Evolutionary conservation across 371 early-diverging fungal species (phyloP).

Genomic region (Actinomucor elegans): DNA sequence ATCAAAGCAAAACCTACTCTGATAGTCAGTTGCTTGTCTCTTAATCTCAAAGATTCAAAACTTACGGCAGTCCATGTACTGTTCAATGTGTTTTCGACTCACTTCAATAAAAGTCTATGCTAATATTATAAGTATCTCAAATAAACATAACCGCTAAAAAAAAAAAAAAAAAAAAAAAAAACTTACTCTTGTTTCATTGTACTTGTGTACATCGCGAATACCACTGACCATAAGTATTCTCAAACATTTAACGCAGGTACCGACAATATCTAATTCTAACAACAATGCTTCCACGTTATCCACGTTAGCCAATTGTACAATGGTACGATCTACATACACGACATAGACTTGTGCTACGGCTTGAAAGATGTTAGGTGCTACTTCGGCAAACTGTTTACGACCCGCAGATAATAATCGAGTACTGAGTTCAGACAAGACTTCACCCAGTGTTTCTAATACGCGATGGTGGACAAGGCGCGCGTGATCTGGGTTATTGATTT

Average conservation of each 20-base stretch:
- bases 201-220: slow-evolving; percentile 65
- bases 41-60: neutral
- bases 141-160: neutral
- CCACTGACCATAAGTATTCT: slow-evolving; percentile 74
- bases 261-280: slow-evolving; percentile 49
- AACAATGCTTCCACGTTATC: neutral
- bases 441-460: slow-evolving; percentile 72
- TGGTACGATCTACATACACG: slow-evolving; percentile 46
- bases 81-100: slow-evolving; percentile 57
- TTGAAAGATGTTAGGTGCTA: slow-evolving; percentile 65
- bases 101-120: slow-evolving; percentile 49
- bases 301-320: neutral
- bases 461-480: slow-evolving; percentile 63
- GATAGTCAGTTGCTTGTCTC: neutral
- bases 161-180: neutral
- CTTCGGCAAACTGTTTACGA: slow-evolving; percentile 65
- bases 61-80: slow-evolving; percentile 59
- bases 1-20: slow-evolving; percentile 3
- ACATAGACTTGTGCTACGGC: slow-evolving; percentile 61
- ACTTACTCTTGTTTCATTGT: slow-evolving; percentile 56
- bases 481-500: slow-evolving; percentile 29
- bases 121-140: neutral
- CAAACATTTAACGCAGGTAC: slow-evolving; percentile 69
- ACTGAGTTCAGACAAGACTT: slow-evolving; percentile 78
- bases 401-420: slow-evolving; percentile 72